Base-by-base conservation (phyloP, 495 filamentous ascomycete genomes). In the Xylaria venustula region DNA sequence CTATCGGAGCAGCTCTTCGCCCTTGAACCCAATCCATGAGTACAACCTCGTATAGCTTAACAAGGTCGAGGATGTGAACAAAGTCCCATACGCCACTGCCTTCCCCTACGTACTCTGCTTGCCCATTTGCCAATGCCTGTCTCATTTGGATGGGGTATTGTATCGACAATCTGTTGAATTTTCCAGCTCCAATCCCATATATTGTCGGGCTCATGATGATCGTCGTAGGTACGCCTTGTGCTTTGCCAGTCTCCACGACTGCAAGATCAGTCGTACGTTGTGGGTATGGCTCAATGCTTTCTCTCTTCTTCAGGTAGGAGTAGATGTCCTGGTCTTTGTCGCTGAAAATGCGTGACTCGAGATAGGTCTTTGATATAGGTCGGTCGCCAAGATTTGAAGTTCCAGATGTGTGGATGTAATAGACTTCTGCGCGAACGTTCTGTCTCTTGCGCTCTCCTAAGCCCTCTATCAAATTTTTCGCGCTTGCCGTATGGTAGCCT, bases 231-330 rank as follows among this genome's bases (percentile, higher is more conserved):
- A 82, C 74, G 41, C 65, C 67, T 15, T 59, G 41, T 19, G 64
- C 46, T 22, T 69, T 28, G 9, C 75, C 77, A 0, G 65, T 64
- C 19, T 75, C 61, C 23, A 79, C 58, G 11, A 77, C 74, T 0
- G 68, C 68, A n/a, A 81, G 36, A 25, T 79, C 77, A 15, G 73
- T 70, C 3, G 71, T 75, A n/a, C 79, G 77, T 57, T 79, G 79
- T 0, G 61, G 32, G 51, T 79, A 80, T 6, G 41, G 50, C 20
- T 73, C 63, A 7, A 54, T 1, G 2, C 40, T 48, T 22, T 79
- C 70, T 23, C 71, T 66, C 30, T 60, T 37, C 57, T 67, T 63
- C 50, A 67, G 56, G 58, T 73, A 77, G 2, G 53, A 46, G 65
- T 71, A 77, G 54, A 81, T 71, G 42, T 75, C 64, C 1, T 40